phyloP scores from a whole-genome alignment of 78 protist genomes.

The Planoprotostelium fungivorum region DNA sequence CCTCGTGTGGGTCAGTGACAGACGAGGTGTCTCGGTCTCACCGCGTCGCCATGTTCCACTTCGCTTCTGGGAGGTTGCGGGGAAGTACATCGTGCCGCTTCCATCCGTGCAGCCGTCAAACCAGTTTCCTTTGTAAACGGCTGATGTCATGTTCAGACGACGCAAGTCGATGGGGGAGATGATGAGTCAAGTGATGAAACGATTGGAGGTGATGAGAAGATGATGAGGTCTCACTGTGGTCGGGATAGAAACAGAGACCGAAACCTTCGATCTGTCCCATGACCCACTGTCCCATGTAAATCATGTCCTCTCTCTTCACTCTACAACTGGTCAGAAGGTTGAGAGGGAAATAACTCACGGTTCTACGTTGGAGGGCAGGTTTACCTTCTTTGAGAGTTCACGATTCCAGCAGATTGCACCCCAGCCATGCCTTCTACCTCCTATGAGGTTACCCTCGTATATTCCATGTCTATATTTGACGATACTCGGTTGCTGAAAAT shows the following conservation, averaged over 20 bases:
- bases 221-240: background rate
- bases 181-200: too few relatives aligned
- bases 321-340: background rate
- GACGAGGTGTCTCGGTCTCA: too few relatives aligned
- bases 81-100: background rate
- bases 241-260: background rate
- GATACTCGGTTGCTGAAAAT: background rate
- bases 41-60: background rate
- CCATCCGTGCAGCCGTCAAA: background rate
- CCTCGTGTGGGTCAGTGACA: too few relatives aligned
- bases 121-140: background rate
- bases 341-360: background rate
- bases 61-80: background rate
- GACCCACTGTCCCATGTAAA: background rate
- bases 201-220: too few relatives aligned
- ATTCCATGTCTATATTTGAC: background rate
- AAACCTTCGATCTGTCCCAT: background rate
- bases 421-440: background rate
- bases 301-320: background rate
- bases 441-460: background rate
- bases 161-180: too few relatives aligned
- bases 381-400: background rate
- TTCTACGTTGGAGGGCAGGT: background rate
- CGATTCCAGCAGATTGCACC: background rate
- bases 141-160: background rate